Evolutionary conservation across 225 moss, liverwort and hornwort species (phyloP), one percentile per base, ranked within the genome.

Genomic region (Sphagnum contortum): DNA sequence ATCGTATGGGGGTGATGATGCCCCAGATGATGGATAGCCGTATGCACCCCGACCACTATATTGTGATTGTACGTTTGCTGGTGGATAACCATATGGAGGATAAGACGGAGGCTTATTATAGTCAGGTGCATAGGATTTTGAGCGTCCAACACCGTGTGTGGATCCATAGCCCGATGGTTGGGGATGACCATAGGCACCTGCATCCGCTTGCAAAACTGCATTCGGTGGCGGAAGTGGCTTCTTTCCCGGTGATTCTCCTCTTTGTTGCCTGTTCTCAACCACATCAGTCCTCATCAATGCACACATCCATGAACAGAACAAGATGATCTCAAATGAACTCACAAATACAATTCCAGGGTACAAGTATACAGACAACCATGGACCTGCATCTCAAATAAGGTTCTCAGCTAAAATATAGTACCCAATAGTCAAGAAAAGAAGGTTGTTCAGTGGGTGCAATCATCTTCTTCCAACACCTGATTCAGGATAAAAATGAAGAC

Each of bases 151-250:
- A 61, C 65, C 71, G 14, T 12, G 12, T 4, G 78, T 61, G 9
- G 61, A 9, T 44, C 65, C 48, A 57, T 57, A 63, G 57, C 65
- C 64, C 9, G 57, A 69, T 54, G n/a, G 58, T 3, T 66, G 58
- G 65, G 57, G 50, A 8, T 57, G 65, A 14, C 44, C 57, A 48
- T 57, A 72, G 62, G 50, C 47, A 8, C 53, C 68, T 8, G 66
- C 71, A 66, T 90, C 88, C 72, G 84, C 84, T 59, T 72, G 78
- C 71, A 80, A 55, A 1, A 90, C 88, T 7, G 72, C 62, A 61
- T 72, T 79, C 12, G 88, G 90, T 13, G 90, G 90, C 6, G 68
- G 84, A 46, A 90, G 79, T 57, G 91, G 82, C 61, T 9, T 47
- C 47, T 14, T 64, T 3, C n/a, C 44, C 57, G 61, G 67, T 48